phyloP scores from a whole-genome alignment of 305 asterid genomes.

The Euphrasia arctica region DNA sequence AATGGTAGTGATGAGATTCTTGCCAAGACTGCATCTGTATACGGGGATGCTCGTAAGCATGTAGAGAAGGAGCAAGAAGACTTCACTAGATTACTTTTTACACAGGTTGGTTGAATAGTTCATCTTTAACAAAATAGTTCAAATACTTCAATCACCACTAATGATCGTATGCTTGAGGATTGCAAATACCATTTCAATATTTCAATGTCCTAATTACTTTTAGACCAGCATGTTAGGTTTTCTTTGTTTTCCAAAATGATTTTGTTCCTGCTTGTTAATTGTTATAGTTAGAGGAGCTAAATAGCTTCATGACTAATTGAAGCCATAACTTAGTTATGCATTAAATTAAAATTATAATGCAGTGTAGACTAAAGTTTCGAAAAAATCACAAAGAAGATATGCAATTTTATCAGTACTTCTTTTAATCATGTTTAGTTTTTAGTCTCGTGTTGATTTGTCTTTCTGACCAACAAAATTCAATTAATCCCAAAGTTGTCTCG shows the following conservation, averaged over 20 bases:
- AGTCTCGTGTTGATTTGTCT: conserved; percentile 8
- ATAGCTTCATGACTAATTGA: conserved; percentile 5
- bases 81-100: conserved; percentile 62
- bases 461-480: conserved; percentile 8
- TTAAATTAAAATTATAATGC: background rate
- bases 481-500: background rate
- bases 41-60: conserved; percentile 89
- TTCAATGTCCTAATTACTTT: no score
- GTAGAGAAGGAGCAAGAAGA: conserved; percentile 98
- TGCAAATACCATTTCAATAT: no score
- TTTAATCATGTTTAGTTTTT: conserved; percentile 15
- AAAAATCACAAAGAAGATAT: conserved; percentile 3
- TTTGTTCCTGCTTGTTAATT: background rate
- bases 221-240: no score
- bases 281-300: conserved; percentile 19
- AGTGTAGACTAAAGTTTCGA: background rate
- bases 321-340: conserved; percentile 6
- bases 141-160: no score
- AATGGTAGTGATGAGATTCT: conserved; percentile 75
- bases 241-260: background rate
- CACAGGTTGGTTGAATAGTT: conserved; percentile 57
- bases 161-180: no score
- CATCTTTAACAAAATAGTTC: conserved; percentile 6
- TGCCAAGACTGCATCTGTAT: conserved; percentile 82
- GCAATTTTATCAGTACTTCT: conserved; percentile 9